A percentile compares a stretch with the other conserved stretches of the same genome.
These are phyloP conservation scores for Sporothrix globosa DNA, from an alignment of 2,329 filamentous ascomycete species.

Conservation along the genomic window DNA sequence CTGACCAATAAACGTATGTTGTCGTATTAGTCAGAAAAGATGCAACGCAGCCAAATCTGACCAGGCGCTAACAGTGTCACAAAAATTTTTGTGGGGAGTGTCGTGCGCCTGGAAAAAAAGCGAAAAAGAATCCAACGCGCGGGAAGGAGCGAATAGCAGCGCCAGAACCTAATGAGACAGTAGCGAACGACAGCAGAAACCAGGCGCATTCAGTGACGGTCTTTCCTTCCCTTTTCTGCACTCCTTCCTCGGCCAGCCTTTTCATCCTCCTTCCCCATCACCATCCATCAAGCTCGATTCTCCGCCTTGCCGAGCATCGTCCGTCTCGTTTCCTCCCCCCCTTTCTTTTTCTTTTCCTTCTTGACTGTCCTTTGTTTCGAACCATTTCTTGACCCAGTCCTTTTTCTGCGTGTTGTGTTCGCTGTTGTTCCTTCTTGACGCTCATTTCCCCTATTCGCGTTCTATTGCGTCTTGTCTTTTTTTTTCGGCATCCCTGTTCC, in stretches of 20 bases:
- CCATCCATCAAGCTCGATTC: constrained; percentile 24
- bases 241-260: constrained; percentile 20
- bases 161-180: constrained; percentile 8
- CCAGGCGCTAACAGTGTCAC: neutral
- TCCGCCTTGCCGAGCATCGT: constrained; percentile 24
- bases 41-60: neutral
- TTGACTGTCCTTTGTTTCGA: constrained; percentile 3
- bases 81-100: constrained; percentile 19
- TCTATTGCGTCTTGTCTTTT: neutral
- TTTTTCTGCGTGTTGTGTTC: neutral
- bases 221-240: constrained; percentile 22
- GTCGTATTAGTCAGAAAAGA: constrained; percentile 18
- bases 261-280: constrained; percentile 24
- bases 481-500: neutral
- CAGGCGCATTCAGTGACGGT: constrained; percentile 22
- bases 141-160: constrained; percentile 18
- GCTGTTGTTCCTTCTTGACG: constrained; percentile 23
- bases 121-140: neutral
- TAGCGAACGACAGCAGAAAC: constrained; percentile 1
- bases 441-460: constrained; percentile 27
- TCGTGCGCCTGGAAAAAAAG: constrained; percentile 16
- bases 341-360: constrained; percentile 12
- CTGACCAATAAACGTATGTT: neutral
- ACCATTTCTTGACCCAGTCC: constrained; percentile 5
- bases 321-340: neutral